Base-by-base conservation (phyloP, 345 rosid genomes). In the Moringa oleifera region DNA sequence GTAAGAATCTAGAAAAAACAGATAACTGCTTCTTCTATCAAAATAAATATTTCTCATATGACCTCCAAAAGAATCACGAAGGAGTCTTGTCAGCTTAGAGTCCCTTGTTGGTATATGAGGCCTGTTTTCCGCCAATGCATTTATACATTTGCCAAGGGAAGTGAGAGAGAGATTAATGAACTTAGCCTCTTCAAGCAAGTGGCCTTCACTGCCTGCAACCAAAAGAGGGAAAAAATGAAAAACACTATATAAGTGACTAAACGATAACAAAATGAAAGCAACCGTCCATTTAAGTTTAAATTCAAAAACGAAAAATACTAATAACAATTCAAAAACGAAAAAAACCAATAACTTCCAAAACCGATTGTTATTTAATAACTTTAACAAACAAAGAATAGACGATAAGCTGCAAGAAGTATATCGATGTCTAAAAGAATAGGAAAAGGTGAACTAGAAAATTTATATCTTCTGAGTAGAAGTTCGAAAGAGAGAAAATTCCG, bases 61-160 rank as follows among this genome's bases (percentile, higher is more conserved):
- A 91, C 98, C 97, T 74, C 98, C 97, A 54, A 87, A 92, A 63
- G 98, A 87, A 83, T 89, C 97, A 25, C 98, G 95, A 65, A 92
- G 89, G 81, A 92, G 83, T 79, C 97, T 82, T 53, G 98, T 92
- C 69, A 92, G 77, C 74, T 87, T 92, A 45, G 98, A 92, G 65
- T 92, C 98, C 80, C 98, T 85, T 18, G 87, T 84, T 51, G 98
- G 98, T 77, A 92, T 89, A 73, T 92, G 98, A 21, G 90, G 72
- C 74, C 90, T 76, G 73, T 89, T 89, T 77, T 89, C 98, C 66
- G 98, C 97, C 83, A 92, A 71, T 55, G 98, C 98, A 78, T 92
- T 92, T 77, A 92, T 89, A 70, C 98, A 92, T 75, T 87, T 92
- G 10, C 98, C 98, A 13, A 92, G 91, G 16, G 96, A 89, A 63